Base-by-base conservation (phyloP, 2,329 filamentous ascomycete species). In the Acarospora socialis region DNA sequence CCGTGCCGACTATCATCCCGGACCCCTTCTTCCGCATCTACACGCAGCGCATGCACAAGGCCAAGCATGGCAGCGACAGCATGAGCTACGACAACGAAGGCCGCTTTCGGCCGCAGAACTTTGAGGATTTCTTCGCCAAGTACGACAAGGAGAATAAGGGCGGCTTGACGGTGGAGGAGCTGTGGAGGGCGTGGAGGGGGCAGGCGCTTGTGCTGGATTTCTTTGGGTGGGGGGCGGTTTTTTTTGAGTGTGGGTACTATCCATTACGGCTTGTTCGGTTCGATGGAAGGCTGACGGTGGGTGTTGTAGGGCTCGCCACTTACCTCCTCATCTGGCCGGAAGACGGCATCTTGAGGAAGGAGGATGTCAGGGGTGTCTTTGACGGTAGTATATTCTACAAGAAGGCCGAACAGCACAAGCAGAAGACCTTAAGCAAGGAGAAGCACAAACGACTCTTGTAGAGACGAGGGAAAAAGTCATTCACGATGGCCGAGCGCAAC, bases 261-360 rank as follows among this genome's bases (percentile, higher is more conserved):
- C 4, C 2, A 3, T 17, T 24, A 29, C 24, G 16, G 5, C 20
- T 32, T 18, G 9, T 14, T 14, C 7, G 18, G n/a, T n/a, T 14
- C 20, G 21, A n/a, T 30, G n/a, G n/a, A n/a, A n/a, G n/a, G n/a
- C 12, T 41, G 10, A 34, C 39, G 44, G 40, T 46, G 42, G 42
- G 24, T 26, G 14, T 41, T 28, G 35, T 43, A 57, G 60, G 60
- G 59, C 42, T 58, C 3, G 64, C 63, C 0, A 63, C 63, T 1
- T 70, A 65, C 35, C 43, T 71, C 10, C 51, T 74, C 26, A 50
- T 71, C 4, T 66, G 62, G 62, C 67, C 69, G 0, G 57, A 61
- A 23, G 66, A 74, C 44, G 69, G 69, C 0, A 53, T 55, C 30
- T 60, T 73, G 51, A 57, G 50, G 44, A 74, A 74, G 49, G 68